Conservation (phyloP, 148 eudicot species). For the Pharnaceum exiguum region DNA sequence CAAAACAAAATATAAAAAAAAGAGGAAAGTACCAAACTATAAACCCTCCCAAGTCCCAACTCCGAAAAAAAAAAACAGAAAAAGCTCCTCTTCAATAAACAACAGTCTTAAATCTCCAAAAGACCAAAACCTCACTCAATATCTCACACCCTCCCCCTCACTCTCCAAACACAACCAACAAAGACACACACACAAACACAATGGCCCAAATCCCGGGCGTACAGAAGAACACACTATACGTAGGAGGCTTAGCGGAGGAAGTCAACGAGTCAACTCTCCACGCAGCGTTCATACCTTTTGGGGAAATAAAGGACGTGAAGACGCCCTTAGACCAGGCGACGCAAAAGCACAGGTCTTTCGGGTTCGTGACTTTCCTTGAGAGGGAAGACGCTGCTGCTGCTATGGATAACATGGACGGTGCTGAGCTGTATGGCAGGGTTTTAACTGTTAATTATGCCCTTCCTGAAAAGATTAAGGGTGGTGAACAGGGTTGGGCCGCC, state of each 20-base stretch:
- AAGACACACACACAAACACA: not conserved
- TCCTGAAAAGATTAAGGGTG: conserved; percentile 93
- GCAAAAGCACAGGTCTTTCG: conserved; percentile 91
- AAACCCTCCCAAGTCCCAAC: too few species aligned
- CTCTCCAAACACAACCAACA: too few species aligned
- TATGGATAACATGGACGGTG: conserved; percentile 97
- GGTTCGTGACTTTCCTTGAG: conserved; percentile 88
- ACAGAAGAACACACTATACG: conserved; percentile 96
- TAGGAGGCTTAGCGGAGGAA: conserved; percentile 93
- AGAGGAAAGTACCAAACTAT: too few species aligned
- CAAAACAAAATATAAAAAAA: too few species aligned
- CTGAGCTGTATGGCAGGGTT: conserved; percentile 92
- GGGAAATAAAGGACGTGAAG: conserved; percentile 94
- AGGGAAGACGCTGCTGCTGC: conserved; percentile 91
- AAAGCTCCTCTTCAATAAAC: too few species aligned
- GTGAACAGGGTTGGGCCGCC: conserved; percentile 99
- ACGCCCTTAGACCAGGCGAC: conserved; percentile 92
- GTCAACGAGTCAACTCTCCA: conserved; percentile 82
- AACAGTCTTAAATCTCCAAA: too few species aligned
- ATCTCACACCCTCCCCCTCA: too few species aligned
- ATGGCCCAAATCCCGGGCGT: conserved; percentile 50
- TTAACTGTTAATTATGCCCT: conserved; percentile 92
- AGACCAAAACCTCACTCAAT: too few species aligned
- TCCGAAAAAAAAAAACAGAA: too few species aligned
- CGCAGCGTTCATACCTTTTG: conserved; percentile 92